phyloP scores from a whole-genome alignment of 192 early-diverging fungal species.

The Polychytrium aggregatum region DNA sequence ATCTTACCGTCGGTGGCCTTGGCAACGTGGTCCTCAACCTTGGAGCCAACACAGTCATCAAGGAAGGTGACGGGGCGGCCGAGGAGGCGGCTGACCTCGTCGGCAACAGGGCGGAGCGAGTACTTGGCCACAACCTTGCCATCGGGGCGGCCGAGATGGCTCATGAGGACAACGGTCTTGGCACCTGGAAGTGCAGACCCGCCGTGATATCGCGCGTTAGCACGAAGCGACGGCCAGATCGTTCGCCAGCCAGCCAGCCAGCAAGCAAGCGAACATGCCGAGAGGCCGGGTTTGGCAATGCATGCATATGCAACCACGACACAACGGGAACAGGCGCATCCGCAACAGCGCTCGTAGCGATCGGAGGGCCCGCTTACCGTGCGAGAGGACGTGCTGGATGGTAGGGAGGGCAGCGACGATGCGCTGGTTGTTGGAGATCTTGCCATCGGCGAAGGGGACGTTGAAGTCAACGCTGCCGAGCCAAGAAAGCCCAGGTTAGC shows the following conservation, averaged over 20 bases:
- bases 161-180: constrained; percentile 84
- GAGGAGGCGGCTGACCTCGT: constrained; percentile 68
- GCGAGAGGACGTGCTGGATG: constrained; percentile 77
- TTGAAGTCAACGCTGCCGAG: constrained; percentile 88
- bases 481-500: too few species aligned
- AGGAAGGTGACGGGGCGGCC: constrained; percentile 80
- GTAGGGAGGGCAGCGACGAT: constrained; percentile 91
- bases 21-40: constrained; percentile 69
- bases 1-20: constrained; percentile 37
- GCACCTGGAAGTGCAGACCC: constrained; percentile 52
- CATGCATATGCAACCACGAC: too few species aligned
- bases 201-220: too few species aligned
- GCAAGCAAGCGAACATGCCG: too few species aligned
- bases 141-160: constrained; percentile 94
- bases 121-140: constrained; percentile 79
- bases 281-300: too few species aligned
- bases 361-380: constrained; percentile 53
- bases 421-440: constrained; percentile 95
- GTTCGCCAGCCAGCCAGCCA: too few species aligned
- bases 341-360: not conserved
- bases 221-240: too few species aligned
- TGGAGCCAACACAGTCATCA: constrained; percentile 82
- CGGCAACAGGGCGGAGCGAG: constrained; percentile 84
- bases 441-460: constrained; percentile 86
- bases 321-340: too few species aligned